These are phyloP conservation scores for Pittosporum tobira DNA, from an alignment of 129 eudicot species.

Conservation along the genomic window DNA sequence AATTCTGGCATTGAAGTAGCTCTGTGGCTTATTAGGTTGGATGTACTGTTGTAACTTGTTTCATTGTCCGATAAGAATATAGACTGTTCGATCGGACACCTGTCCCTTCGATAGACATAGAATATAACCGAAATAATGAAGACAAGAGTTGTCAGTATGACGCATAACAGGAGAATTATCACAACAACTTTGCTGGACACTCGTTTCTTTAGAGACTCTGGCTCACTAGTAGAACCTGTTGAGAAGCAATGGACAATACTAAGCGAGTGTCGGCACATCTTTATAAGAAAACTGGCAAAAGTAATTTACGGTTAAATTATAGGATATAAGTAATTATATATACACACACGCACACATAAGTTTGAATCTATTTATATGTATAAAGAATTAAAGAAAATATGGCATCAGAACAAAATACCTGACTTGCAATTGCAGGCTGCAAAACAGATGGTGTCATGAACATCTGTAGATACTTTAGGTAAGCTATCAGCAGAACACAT, in stretches of 20 bases:
- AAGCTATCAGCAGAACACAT: constrained; percentile 43
- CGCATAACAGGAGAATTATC: constrained; percentile 46
- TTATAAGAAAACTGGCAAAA: background rate
- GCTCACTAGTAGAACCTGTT: constrained; percentile 39
- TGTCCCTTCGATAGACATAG: constrained; percentile 39
- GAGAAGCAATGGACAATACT: constrained; percentile 15
- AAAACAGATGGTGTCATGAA: constrained; percentile 46
- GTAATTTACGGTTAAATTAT: background rate
- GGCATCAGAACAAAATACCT: constrained; percentile 32
- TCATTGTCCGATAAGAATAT: constrained; percentile 52
- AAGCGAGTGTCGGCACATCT: background rate
- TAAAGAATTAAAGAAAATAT: no score
- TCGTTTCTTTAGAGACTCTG: constrained; percentile 36
- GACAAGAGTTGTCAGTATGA: constrained; percentile 41
- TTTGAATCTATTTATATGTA: no score
- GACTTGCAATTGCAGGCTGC: constrained; percentile 69
- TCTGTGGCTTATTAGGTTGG: constrained; percentile 58
- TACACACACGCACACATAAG: no score
- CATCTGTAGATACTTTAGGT: constrained; percentile 40
- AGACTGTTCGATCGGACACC: constrained; percentile 29
- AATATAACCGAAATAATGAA: constrained; percentile 39
- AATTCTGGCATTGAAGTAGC: constrained; percentile 39
- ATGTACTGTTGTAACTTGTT: constrained; percentile 56
- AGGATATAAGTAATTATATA: no score
- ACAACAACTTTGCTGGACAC: constrained; percentile 42